Evolutionary conservation across 1,284 basidiomycete species (phyloP), one percentile per base, ranked within the genome.

Genomic region (Sporisorium sorghi): DNA sequence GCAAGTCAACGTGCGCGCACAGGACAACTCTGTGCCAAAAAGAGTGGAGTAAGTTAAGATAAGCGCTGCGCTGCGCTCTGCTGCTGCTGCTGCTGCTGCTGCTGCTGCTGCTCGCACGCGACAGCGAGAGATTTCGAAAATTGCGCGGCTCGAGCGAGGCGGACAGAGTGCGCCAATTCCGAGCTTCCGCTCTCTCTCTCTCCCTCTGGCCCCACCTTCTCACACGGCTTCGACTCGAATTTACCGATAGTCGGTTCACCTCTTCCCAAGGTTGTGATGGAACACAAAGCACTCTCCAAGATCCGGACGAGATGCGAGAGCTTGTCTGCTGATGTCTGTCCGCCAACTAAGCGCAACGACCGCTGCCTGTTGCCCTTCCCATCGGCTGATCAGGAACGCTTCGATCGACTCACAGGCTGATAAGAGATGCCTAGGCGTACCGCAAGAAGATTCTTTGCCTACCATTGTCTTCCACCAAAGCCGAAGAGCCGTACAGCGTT

Each of bases 1-100:
- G n/a, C n/a, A n/a, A n/a, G n/a, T n/a, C 37, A 40, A 40, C 37
- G 37, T 40, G 39, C 37, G 37, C 37, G 50, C 50, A 52, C 46
- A 47, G 46, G 46, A 30, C 46, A 47, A 12, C 28, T 8, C 26
- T n/a, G n/a, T n/a, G n/a, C n/a, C n/a, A n/a, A n/a, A n/a, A n/a
- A 47, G 6, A 47, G 46, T 47, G 46, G 44, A 46, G 44, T n/a
- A 14, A n/a, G n/a, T n/a, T n/a, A n/a, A n/a, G 44, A 47, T 47
- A 47, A 47, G 46, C 9, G 2, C 6, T 26, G 7, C 46, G 46
- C 46, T 17, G 37, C 37, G 37, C 15, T 14, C 35, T 5, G 35
- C 35, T n/a, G 17, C 17, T 17, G 17, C 35, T 8, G 17, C 35
- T n/a, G n/a, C 35, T 37, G 15, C 35, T 11, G 17, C 17, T 17